Evolutionary conservation across 306 rosid species (phyloP).

Genomic region (Vachellia pachyceras): DNA sequence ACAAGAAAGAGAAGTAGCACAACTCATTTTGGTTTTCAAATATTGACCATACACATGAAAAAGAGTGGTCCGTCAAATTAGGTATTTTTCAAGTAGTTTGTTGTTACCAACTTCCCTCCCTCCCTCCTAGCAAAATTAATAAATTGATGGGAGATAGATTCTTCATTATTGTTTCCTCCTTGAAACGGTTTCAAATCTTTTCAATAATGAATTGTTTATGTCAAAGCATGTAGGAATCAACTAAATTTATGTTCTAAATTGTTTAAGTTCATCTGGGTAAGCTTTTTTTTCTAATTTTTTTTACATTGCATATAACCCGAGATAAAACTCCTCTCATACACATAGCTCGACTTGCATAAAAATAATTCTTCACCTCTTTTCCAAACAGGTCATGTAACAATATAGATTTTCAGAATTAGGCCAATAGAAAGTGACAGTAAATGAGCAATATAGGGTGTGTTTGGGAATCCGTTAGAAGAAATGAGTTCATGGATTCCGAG

Average conservation of each 20-base stretch:
- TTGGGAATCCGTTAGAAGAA: too few species aligned
- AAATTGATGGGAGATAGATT: background rate
- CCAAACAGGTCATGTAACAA: too few species aligned
- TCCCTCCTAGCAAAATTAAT: background rate
- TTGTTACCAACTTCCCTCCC: background rate
- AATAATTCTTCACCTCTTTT: too few species aligned
- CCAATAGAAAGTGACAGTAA: background rate
- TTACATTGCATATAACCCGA: too few species aligned
- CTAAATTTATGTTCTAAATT: background rate
- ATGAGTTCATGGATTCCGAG: too few species aligned
- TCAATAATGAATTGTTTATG: background rate
- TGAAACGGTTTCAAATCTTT: background rate
- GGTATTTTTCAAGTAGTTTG: background rate
- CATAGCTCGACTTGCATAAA: too few species aligned
- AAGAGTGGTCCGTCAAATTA: background rate
- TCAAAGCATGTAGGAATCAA: background rate
- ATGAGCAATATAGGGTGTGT: too few species aligned
- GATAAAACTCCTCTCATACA: too few species aligned
- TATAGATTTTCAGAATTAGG: too few species aligned
- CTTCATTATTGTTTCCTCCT: background rate
- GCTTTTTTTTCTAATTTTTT: too few species aligned
- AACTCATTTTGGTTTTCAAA: background rate
- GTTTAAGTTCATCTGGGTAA: too few species aligned
- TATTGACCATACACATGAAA: background rate
- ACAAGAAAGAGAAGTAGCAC: background rate